These are phyloP conservation scores for Trifolium dubium DNA, from an alignment of 306 rosid species.

Conservation along the genomic window DNA sequence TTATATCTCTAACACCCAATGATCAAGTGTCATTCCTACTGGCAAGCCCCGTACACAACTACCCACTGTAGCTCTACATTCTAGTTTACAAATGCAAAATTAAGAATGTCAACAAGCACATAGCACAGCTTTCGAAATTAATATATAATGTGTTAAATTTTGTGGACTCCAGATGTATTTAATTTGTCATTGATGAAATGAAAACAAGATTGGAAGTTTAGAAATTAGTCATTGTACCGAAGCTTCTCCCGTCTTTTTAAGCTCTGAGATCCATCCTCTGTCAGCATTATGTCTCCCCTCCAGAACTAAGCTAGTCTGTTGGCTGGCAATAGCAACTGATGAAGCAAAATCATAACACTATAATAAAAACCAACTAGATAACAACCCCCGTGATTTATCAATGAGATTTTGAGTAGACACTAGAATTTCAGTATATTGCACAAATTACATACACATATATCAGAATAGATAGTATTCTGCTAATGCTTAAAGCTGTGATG, in stretches of 20 bases:
- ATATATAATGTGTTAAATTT: neutral
- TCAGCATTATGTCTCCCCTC: conserved; percentile 97
- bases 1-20: conserved; percentile 3
- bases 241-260: conserved; percentile 73
- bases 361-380: conserved; percentile 23
- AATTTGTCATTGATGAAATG: conserved; percentile 15
- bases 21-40: conserved; percentile 12
- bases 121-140: conserved; percentile 32
- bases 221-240: conserved; percentile 58
- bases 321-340: conserved; percentile 60
- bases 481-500: conserved; percentile 20
- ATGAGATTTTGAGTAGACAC: neutral
- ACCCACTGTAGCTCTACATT: conserved; percentile 30
- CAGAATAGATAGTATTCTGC: conserved; percentile 24
- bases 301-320: conserved; percentile 70
- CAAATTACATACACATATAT: conserved; percentile 2
- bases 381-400: conserved; percentile 21
- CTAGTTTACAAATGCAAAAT: conserved; percentile 27
- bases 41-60: conserved; percentile 16
- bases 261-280: conserved; percentile 85
- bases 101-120: conserved; percentile 24
- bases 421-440: conserved; percentile 23
- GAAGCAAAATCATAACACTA: conserved; percentile 46
- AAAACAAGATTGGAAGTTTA: conserved; percentile 10
- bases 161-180: conserved; percentile 16